Evolutionary conservation across 2,329 filamentous ascomycete genomes (phyloP).

Genomic region (Aureobasidium sp.): DNA sequence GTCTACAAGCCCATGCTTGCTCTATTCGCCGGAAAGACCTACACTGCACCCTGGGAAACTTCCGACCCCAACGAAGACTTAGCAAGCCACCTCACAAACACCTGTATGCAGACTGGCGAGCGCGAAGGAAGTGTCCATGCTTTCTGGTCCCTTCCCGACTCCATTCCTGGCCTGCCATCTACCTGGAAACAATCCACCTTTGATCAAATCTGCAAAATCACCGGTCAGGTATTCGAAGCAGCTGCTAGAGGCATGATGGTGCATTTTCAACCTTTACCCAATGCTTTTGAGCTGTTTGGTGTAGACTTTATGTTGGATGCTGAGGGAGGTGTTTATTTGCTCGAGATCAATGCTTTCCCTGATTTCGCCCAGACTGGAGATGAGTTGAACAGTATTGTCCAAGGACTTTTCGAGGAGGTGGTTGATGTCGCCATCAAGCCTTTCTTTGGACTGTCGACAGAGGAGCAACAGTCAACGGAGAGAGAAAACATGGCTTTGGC

Average conservation of each 20-base stretch:
- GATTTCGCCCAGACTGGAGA: constrained; percentile 94
- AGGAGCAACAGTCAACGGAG: constrained; percentile 19
- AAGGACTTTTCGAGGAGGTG: constrained; percentile 79
- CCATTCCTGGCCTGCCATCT: constrained; percentile 24
- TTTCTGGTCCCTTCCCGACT: constrained; percentile 75
- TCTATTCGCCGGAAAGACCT: constrained; percentile 84
- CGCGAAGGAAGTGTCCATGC: constrained; percentile 72
- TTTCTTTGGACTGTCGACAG: constrained; percentile 64
- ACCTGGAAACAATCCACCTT: constrained; percentile 71
- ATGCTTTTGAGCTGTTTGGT: constrained; percentile 93
- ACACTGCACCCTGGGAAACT: constrained; percentile 66
- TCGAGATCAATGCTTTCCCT: constrained; percentile 97
- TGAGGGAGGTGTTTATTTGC: constrained; percentile 71
- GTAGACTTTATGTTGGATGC: constrained; percentile 88
- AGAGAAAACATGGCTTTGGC: constrained; percentile 41
- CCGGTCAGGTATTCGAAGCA: constrained; percentile 85
- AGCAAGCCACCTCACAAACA: constrained; percentile 90
- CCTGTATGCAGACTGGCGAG: constrained; percentile 78
- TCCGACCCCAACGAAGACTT: constrained; percentile 58
- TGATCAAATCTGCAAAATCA: constrained; percentile 75
- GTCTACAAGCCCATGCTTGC: constrained; percentile 94
- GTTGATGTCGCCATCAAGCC: constrained; percentile 70
- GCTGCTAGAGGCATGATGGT: constrained; percentile 85
- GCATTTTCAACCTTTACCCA: constrained; percentile 91
- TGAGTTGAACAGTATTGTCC: constrained; percentile 76